Evolutionary conservation across 2,329 filamentous ascomycete genomes (phyloP), one percentile per base, ranked within the genome.

Genomic region (Talaromyces piceae): DNA sequence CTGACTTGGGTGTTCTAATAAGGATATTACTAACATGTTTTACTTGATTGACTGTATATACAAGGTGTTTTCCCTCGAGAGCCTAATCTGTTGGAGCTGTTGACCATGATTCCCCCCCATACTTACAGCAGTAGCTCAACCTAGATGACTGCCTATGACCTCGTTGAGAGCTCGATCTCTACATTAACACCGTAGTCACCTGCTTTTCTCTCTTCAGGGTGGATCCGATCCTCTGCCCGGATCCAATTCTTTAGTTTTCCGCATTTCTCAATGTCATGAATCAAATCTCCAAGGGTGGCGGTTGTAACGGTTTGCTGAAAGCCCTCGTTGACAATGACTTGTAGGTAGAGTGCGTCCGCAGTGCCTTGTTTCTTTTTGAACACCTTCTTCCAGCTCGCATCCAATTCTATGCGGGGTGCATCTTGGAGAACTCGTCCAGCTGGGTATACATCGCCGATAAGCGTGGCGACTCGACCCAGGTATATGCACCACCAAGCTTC

Each of bases 401-500:
- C 61, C 45, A 77, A 65, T 2, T 61, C 64, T 22, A 78, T 61
- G 22, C 69, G 67, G 16, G 70, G 67, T 28, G 51, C 41, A 1
- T 41, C 51, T 7, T 52, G 45, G 7, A 58, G 27, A 20, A 62
- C 56, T 47, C 73, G 64, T 1, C 84, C 83, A 1, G 80, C 76
- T 0, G 84, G 84, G 65, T 83, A 85, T 7, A 86, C 69, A 8
- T 69, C 72, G 0, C 77, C 79, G 26, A 86, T 67, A 8, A 86
- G 62, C 4, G 71, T 71, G 2, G 79, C 82, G 1, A 86, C 73
- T 13, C 76, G 73, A 0, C 84, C 84, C 0, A 86, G 59, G 59
- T 84, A 87, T 48, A 73, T 75, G 49, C 78, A 76, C 83, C 83
- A 87, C 82, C 83, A 87, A 9, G 77, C 71, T 52, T 78, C 73